Base-by-base conservation (phyloP, 2,329 filamentous ascomycete species). In the Sordariomycetes sp. region DNA sequence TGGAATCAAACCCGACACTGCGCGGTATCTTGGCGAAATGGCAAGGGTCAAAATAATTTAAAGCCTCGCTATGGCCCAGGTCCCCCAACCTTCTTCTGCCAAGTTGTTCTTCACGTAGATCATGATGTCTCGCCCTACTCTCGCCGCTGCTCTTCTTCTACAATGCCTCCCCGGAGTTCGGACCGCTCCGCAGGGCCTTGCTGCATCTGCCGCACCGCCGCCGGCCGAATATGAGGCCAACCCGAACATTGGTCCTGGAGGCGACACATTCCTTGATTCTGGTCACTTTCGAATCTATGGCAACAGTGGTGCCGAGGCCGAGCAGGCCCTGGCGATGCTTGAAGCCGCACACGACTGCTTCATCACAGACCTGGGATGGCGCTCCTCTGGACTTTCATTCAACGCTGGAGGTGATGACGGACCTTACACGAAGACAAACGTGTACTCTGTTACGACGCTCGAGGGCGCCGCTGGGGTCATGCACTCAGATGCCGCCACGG, bases 341-440 rank as follows among this genome's bases (percentile, higher is more conserved):
- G 67, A 70, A 47, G 62, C 58, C 3, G 63, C 64, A 2, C 63
- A 63, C 35, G 52, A 58, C 20, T 63, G 60, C 43, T 63, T 61
- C 34, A 49, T 61, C 2, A 48, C 42, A 18, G 51, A 47, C 1
- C 49, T 62, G 4, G 55, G 54, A 14, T 63, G 54, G 53, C 52
- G 60, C 3, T 61, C 60, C 1, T 46, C 60, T 0, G 60, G 58
- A 9, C 45, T 60, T 7, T 58, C 57, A 0, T 59, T 51, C 36
- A 55, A 56, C 32, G 43, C 50, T 2, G 48, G 44, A 3, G 42
- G 45, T 8, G 53, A 58, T 21, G 44, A 47, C 29, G 63, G 63
- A 0, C 57, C 63, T 0, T 65, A 46, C 39, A 58, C 58, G 42
- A 71, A 70, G 47, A 57, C 59, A 30, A 70, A 70, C 39, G 36